phyloP scores from a whole-genome alignment of 345 rosid genomes.

The Eucalyptus pauciflora region DNA sequence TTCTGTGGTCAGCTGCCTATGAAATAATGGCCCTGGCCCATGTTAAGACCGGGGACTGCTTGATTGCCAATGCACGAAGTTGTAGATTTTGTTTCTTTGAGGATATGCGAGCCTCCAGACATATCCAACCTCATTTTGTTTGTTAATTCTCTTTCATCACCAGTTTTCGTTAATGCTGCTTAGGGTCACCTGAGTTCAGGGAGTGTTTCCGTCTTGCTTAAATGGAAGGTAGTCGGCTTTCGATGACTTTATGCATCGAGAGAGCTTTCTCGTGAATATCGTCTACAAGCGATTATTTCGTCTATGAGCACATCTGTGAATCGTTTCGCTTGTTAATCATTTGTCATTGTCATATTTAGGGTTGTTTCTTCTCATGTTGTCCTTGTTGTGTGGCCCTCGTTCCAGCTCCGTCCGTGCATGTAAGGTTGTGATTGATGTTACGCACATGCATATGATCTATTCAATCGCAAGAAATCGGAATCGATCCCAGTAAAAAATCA shows the following conservation, averaged over 20 bases:
- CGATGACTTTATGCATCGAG: not conserved
- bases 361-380: not conserved
- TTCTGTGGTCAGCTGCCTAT: not conserved
- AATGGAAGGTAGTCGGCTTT: not conserved
- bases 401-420: not conserved
- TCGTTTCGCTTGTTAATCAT: not conserved
- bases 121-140: not conserved
- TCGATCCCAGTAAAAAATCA: not conserved
- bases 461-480: not conserved
- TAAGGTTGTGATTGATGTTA: not conserved
- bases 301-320: not conserved
- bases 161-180: not conserved
- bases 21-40: not conserved
- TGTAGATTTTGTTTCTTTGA: not conserved
- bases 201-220: not conserved
- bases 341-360: not conserved
- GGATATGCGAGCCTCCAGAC: not conserved
- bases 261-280: not conserved
- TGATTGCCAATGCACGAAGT: not conserved
- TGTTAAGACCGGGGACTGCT: not conserved
- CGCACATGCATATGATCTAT: not conserved
- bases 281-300: not conserved
- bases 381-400: not conserved
- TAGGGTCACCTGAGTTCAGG: not conserved
- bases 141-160: not conserved